phyloP scores from a whole-genome alignment of 1,284 basidiomycete species.

The Vanrija sp. region DNA sequence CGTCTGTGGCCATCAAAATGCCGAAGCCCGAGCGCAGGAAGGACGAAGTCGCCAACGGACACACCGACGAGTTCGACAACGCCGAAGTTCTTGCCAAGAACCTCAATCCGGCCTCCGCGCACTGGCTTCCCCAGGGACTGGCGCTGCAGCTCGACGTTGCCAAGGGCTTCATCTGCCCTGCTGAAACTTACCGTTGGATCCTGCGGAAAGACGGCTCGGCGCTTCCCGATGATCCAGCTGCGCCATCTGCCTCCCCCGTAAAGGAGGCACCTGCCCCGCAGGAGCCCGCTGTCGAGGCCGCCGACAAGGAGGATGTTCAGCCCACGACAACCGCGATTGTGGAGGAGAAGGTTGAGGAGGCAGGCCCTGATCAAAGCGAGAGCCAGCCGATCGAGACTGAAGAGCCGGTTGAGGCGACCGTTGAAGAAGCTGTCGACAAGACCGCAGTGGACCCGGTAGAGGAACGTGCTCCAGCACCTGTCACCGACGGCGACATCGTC shows the following conservation, averaged over 20 bases:
- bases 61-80: background rate
- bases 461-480: no score
- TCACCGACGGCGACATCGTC: no score
- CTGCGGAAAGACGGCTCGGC: background rate
- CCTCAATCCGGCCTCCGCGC: conserved; percentile 5
- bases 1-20: background rate
- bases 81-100: background rate
- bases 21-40: background rate
- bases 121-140: conserved; percentile 11
- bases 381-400: background rate
- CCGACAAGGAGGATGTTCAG: conserved; percentile 10
- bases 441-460: background rate
- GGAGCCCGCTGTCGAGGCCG: background rate
- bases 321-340: background rate
- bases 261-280: background rate
- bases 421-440: background rate
- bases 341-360: background rate
- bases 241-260: background rate
- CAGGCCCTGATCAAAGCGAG: no score
- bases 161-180: conserved; percentile 2
- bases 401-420: background rate
- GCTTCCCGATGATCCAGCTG: background rate
- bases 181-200: conserved; percentile 8
- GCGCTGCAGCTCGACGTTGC: conserved; percentile 6
- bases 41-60: no score